Percentiles rank a stretch among this genome's conserved stretches.
Conservation (phyloP, 2,329 filamentous ascomycete genomes). For the Diatrype stigma region DNA sequence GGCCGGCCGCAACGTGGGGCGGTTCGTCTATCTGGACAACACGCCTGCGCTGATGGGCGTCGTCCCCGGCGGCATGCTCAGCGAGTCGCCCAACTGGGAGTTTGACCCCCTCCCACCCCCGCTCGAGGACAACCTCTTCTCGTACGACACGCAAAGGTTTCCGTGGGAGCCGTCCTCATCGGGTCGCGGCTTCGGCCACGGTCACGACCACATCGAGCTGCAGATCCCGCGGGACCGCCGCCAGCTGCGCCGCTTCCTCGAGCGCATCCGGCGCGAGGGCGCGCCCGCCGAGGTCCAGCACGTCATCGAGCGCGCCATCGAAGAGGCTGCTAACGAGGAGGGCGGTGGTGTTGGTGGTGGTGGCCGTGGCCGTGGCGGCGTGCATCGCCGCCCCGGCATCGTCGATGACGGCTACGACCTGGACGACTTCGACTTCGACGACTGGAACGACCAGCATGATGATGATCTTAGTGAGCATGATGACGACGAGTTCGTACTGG, state of each 20-base stretch:
- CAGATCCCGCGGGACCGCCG: constrained; percentile 7
- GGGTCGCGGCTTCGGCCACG: background rate
- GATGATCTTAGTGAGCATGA: background rate
- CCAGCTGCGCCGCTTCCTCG: constrained; percentile 15
- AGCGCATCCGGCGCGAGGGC: constrained; percentile 13
- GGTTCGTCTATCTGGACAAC: constrained; percentile 76
- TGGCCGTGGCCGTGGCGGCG: too few relatives aligned
- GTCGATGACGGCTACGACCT: too few relatives aligned
- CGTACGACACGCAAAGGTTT: constrained; percentile 34
- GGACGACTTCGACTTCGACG: constrained; percentile 8
- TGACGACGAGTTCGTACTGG: background rate
- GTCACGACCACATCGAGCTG: background rate
- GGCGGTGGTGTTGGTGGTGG: constrained; percentile 9
- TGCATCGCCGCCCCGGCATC: too few relatives aligned
- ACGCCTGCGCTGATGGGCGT: constrained; percentile 65
- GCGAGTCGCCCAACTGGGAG: constrained; percentile 62
- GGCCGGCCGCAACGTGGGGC: constrained; percentile 53
- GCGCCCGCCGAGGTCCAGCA: constrained; percentile 16
- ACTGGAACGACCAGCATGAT: too few relatives aligned
- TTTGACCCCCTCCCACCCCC: constrained; percentile 80
- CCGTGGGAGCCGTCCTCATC: constrained; percentile 41
- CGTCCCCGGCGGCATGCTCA: constrained; percentile 62
- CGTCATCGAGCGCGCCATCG: constrained; percentile 16
- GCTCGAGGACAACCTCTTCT: constrained; percentile 49
- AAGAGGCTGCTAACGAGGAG: constrained; percentile 4